Conservation (phyloP, 208 protist species). For the Trypanosoma brucei region DNA sequence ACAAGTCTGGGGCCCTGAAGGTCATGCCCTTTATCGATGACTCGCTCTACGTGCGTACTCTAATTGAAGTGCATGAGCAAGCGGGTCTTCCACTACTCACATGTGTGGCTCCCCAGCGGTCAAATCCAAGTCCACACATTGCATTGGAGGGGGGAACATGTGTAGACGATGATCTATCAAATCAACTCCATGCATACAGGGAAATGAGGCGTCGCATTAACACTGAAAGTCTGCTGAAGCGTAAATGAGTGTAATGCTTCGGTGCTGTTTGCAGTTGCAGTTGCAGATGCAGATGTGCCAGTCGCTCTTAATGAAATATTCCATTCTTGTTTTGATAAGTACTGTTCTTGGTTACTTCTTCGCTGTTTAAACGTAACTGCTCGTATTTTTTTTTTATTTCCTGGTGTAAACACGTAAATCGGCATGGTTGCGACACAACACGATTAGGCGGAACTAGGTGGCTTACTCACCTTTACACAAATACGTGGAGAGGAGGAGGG, state of each 20-base stretch:
- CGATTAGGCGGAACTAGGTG: too few relatives aligned
- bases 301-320: too few relatives aligned
- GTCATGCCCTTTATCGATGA: constrained; percentile 40
- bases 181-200: neutral
- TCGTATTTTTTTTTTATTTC: too few relatives aligned
- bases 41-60: constrained; percentile 21
- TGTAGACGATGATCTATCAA: neutral
- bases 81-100: constrained; percentile 32
- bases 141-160: neutral
- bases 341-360: too few relatives aligned
- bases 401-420: too few relatives aligned
- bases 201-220: neutral
- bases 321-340: too few relatives aligned
- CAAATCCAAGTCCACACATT: neutral
- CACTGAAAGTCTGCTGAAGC: neutral
- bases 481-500: neutral
- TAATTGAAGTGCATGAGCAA: constrained; percentile 36
- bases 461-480: too few relatives aligned
- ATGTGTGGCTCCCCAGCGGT: neutral
- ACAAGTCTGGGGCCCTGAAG: constrained; percentile 31
- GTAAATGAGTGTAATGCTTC: neutral
- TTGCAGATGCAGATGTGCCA: neutral
- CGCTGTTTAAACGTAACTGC: too few relatives aligned
- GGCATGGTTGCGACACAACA: too few relatives aligned
- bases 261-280: neutral